Evolutionary conservation across 352 stramenopile genomes (phyloP).

Genomic region (Pseudoperonospora humuli): DNA sequence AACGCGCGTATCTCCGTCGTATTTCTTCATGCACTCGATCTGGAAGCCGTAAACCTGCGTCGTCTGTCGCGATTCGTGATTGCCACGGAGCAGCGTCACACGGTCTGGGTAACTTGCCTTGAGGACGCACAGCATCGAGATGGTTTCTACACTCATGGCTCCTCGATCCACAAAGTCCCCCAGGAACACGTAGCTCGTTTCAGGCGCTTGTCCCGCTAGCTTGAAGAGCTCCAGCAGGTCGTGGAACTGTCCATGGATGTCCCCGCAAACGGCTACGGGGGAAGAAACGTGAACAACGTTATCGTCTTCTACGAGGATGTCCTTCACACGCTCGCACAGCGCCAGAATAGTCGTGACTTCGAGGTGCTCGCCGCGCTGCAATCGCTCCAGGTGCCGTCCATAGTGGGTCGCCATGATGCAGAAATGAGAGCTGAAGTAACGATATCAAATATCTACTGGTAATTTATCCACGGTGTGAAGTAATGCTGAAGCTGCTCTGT

Average conservation of each 20-base stretch:
- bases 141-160: constrained; percentile 92
- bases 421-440: background rate
- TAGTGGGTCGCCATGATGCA: constrained; percentile 23
- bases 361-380: constrained; percentile 47
- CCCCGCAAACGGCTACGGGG: constrained; percentile 84
- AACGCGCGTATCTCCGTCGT: constrained; percentile 59
- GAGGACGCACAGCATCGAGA: constrained; percentile 87
- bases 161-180: constrained; percentile 97
- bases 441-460: background rate
- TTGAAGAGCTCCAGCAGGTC: constrained; percentile 93
- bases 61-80: constrained; percentile 90
- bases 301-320: constrained; percentile 66
- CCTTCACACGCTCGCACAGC: constrained; percentile 62
- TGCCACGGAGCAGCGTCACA: constrained; percentile 91
- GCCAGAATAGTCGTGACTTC: constrained; percentile 46
- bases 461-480: background rate
- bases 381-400: constrained; percentile 44
- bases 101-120: constrained; percentile 86
- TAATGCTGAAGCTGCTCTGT: no score
- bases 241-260: constrained; percentile 97
- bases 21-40: constrained; percentile 82
- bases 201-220: constrained; percentile 80
- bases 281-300: constrained; percentile 74
- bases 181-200: constrained; percentile 91
- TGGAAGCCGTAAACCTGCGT: constrained; percentile 81